phyloP scores from a whole-genome alignment of 176 grass and related monocot species.

The Leersia perrieri region DNA sequence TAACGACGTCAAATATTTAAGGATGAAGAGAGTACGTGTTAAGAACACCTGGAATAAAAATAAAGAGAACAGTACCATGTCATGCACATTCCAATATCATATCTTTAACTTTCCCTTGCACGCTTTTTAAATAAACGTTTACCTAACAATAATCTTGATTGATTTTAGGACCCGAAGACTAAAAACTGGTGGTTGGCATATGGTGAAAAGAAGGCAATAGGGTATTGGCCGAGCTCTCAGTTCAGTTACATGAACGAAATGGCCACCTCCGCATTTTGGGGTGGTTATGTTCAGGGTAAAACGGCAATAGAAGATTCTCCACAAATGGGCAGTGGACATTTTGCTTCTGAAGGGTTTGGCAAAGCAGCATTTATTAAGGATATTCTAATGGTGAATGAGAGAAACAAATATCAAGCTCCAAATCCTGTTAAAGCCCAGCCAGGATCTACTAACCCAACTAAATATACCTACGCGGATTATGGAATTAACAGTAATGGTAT shows the following conservation, averaged over 20 bases:
- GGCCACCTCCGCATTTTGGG: background rate
- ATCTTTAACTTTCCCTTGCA: too few relatives aligned
- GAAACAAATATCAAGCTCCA: background rate
- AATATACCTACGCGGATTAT: background rate
- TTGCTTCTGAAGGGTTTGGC: conserved; percentile 18
- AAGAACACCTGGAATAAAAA: too few relatives aligned
- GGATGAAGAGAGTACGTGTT: too few relatives aligned
- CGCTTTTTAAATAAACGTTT: background rate
- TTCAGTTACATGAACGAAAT: conserved; percentile 2
- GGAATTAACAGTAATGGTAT: background rate
- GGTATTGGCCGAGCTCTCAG: conserved; percentile 32
- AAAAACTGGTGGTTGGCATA: conserved; percentile 31
- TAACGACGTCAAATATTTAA: too few relatives aligned
- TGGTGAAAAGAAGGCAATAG: background rate
- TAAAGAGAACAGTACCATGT: too few relatives aligned
- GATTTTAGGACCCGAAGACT: conserved; percentile 13
- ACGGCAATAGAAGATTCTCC: background rate
- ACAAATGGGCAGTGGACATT: conserved; percentile 42
- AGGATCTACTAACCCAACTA: background rate
- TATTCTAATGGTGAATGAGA: conserved; percentile 10
- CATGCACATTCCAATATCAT: too few relatives aligned
- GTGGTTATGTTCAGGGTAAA: background rate
- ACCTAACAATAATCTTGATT: background rate
- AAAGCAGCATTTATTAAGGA: conserved; percentile 32
- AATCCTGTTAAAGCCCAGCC: background rate